Percentiles rank a stretch among this genome's conserved stretches.
Evolutionary conservation across 2,329 filamentous ascomycete species (phyloP).

Genomic region (Aspergillus neotritici): DNA sequence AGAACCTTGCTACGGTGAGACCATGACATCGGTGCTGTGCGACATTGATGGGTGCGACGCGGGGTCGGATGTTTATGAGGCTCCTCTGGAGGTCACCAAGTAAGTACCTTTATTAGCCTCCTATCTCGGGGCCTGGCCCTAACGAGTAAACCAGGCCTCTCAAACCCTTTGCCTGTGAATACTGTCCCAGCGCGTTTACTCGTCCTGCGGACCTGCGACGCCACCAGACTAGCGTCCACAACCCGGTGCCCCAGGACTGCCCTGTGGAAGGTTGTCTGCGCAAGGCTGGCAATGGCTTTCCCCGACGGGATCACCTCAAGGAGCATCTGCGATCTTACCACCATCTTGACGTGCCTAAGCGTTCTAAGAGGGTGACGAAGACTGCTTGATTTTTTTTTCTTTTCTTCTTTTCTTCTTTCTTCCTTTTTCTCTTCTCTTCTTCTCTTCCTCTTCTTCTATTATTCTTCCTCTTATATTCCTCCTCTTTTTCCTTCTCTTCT

Average conservation of each 20-base stretch:
- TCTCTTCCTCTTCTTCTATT: neutral
- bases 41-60: too few relatives aligned
- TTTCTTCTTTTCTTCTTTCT: neutral
- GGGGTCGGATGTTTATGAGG: conserved; percentile 1
- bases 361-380: conserved; percentile 25
- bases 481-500: neutral
- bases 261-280: conserved; percentile 40
- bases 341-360: conserved; percentile 42
- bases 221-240: conserved; percentile 45
- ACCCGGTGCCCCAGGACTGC: conserved; percentile 42
- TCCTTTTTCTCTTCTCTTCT: neutral
- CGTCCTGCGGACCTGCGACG: conserved; percentile 47
- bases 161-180: conserved; percentile 30
- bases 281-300: conserved; percentile 48
- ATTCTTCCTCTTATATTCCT: neutral
- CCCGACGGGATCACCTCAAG: conserved; percentile 51
- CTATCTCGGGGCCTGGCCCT: neutral
- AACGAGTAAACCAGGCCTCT: conserved; percentile 15
- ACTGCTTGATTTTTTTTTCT: conserved; percentile 8
- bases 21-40: too few relatives aligned
- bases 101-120: conserved; percentile 12
- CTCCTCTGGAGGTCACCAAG: conserved; percentile 20
- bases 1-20: too few relatives aligned
- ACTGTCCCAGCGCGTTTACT: conserved; percentile 38
- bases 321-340: conserved; percentile 56